These are phyloP conservation scores for Lenwebbia sp. DNA, from an alignment of 345 rosid genomes.

Conservation along the genomic window DNA sequence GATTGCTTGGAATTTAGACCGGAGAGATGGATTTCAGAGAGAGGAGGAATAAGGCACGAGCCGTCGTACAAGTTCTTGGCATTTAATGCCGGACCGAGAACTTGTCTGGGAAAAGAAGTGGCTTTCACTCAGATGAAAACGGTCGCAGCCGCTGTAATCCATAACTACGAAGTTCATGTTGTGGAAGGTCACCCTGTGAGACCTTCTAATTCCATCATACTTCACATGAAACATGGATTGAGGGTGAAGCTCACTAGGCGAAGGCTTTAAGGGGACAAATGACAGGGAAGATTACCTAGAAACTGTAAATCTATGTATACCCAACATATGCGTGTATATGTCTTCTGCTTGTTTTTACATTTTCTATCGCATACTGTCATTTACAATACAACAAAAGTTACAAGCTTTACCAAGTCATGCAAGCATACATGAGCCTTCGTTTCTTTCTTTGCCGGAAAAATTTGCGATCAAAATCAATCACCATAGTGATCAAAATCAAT, in stretches of 20 bases:
- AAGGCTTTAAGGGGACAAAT: neutral
- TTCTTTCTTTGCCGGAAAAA: neutral
- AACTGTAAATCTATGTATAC: neutral
- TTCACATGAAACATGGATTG: conserved; percentile 41
- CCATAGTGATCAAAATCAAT: neutral
- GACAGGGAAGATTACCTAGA: neutral
- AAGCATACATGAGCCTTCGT: neutral
- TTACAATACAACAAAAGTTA: neutral
- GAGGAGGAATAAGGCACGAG: conserved; percentile 17
- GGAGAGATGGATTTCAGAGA: conserved; percentile 22
- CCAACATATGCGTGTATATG: neutral
- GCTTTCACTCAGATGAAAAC: conserved; percentile 48
- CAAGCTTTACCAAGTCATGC: neutral
- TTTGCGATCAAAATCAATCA: neutral
- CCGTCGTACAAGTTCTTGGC: conserved; percentile 52
- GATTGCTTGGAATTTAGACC: conserved; percentile 29
- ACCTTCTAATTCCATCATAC: conserved; percentile 23
- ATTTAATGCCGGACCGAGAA: conserved; percentile 59
- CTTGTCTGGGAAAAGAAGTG: conserved; percentile 50
- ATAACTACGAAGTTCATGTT: conserved; percentile 23
- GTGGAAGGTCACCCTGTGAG: conserved; percentile 23
- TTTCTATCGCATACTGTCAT: neutral
- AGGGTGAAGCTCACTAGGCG: conserved; percentile 21
- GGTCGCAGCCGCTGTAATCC: conserved; percentile 25
- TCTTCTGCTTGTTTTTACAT: neutral